Conservation (phyloP, 495 filamentous ascomycete genomes). For the Viridothelium virens region DNA sequence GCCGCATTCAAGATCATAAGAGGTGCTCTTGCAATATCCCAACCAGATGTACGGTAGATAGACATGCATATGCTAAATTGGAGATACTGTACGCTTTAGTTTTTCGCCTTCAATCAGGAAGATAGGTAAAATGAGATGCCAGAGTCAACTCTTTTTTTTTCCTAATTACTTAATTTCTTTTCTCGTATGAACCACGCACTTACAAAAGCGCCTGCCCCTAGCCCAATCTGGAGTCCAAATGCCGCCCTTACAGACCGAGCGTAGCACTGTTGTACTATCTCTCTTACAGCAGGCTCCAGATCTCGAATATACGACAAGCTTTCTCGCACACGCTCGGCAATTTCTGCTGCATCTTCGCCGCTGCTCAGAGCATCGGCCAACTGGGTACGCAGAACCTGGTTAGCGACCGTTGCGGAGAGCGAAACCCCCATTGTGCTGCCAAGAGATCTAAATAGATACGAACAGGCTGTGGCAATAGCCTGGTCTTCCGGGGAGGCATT, state of each 20-base stretch:
- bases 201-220: slow-evolving; percentile 30
- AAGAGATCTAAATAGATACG: slow-evolving; percentile 77
- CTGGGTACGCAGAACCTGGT: slow-evolving; percentile 56
- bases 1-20: no score
- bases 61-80: no score
- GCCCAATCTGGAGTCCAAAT: slow-evolving; percentile 28
- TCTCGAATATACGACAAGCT: slow-evolving; percentile 63
- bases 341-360: slow-evolving; percentile 53
- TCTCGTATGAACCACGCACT: slow-evolving; percentile 32
- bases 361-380: slow-evolving; percentile 37
- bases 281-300: slow-evolving; percentile 53
- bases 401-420: slow-evolving; percentile 61
- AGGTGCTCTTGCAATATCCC: no score
- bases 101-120: no score
- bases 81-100: no score
- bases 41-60: no score
- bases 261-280: slow-evolving; percentile 64
- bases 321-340: slow-evolving; percentile 64
- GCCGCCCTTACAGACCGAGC: slow-evolving; percentile 36
- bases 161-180: slow-evolving; percentile 25
- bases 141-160: background rate
- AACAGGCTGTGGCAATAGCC: slow-evolving; percentile 74
- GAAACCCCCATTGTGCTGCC: slow-evolving; percentile 72
- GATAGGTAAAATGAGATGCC: background rate
- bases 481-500: slow-evolving; percentile 62